Base-by-base conservation (phyloP, 257 asterid genomes). In the Plantago ovata region DNA sequence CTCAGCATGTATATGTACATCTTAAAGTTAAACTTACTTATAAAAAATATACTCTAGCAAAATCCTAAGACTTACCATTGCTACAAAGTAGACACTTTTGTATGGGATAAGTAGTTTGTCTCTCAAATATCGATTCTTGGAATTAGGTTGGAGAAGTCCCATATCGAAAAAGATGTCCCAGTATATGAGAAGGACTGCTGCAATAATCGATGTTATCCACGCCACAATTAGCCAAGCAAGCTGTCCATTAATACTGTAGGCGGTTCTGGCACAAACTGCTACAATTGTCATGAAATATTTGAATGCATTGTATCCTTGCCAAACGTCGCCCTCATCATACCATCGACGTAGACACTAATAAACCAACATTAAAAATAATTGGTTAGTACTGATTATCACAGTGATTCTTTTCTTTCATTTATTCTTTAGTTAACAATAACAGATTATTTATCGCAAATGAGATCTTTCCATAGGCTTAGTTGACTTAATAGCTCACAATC, bases 151-250 rank as follows among this genome's bases (percentile, higher is more conserved):
- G 16, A 84, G 63, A 57, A 84, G 81, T 21, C 94, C 94, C 94
- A 90, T 81, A 42, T 84, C 89, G 12, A 72, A 51, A 22, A 74
- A 72, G 28, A 81, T 70, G 44, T 79, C 94, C 87, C 87, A 84
- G 44, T 74, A 75, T 12, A 78, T 75, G 70, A 75, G 70, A 9
- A 64, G 44, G 18, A 79, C 28, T 14, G 84, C 60, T 0, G 89
- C 89, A 43, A 65, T 20, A 0, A 65, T 51, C 1, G 94, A 81
- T 3, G 78, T 6, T 12, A 58, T 46, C 76, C 71, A 71, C 7
- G 85, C 94, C 33, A 61, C 51, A 6, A 69, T n/a, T 44, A 43
- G 63, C 94, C 89, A 84, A 14, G 47, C 13, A 3, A 0, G 6
- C 14, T 69, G 73, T 28, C 51, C 63, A 18, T 40, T 65, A 3